Evolutionary conservation across 306 rosid species (phyloP).

Genomic region (Argentina anserina): DNA sequence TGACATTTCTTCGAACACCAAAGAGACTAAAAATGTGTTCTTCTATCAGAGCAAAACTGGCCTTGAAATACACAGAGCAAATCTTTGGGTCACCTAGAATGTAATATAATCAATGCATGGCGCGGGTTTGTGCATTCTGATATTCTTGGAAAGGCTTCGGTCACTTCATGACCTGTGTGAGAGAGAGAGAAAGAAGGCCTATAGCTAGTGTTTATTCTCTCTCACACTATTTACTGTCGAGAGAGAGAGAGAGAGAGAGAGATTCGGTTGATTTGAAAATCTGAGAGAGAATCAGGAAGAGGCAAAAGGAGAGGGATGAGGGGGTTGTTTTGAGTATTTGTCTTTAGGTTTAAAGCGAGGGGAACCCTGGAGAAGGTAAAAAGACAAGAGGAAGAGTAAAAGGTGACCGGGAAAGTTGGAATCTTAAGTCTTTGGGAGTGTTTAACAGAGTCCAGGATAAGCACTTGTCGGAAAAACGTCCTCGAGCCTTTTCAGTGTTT

Average conservation of each 20-base stretch:
- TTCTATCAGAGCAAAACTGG: neutral
- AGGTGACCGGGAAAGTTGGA: slow-evolving; percentile 47
- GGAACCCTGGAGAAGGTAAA: slow-evolving; percentile 37
- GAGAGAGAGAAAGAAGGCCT: neutral
- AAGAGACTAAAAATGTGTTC: neutral
- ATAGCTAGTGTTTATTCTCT: slow-evolving; percentile 6
- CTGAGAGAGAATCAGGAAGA: neutral
- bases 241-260: neutral
- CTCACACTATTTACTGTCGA: neutral
- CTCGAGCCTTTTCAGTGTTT: neutral
- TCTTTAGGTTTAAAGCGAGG: neutral
- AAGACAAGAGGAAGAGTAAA: slow-evolving; percentile 48
- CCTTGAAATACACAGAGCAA: neutral
- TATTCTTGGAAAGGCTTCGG: neutral
- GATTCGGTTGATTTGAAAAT: slow-evolving; percentile 6
- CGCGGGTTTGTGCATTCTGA: neutral
- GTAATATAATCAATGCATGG: slow-evolving; percentile 2
- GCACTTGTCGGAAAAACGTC: slow-evolving; percentile 43
- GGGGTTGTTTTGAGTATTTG: neutral
- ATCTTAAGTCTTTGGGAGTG: slow-evolving; percentile 33
- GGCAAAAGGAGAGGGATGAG: neutral
- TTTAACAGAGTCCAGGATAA: slow-evolving; percentile 42
- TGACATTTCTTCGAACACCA: slow-evolving; percentile 28
- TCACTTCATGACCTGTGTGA: slow-evolving; percentile 9
- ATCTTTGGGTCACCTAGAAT: neutral